These are phyloP conservation scores for Beauveria bassiana DNA, from an alignment of 2,329 filamentous ascomycete species.

Conservation along the genomic window DNA sequence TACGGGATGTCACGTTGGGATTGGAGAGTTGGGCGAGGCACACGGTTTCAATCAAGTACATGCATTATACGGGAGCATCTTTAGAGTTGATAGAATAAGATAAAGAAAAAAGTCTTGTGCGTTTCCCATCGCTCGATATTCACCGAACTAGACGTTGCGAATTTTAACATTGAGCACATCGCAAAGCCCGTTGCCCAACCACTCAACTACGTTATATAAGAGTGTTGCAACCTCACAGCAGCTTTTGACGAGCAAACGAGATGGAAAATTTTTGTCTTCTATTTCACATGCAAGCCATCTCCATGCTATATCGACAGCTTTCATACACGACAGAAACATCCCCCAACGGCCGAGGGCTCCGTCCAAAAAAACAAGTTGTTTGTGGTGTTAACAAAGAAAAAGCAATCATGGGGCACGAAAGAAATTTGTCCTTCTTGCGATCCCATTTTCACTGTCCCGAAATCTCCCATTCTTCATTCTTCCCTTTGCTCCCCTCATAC, in stretches of 20 bases:
- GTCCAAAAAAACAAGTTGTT: constrained; percentile 18
- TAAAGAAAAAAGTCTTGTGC: background rate
- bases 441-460: background rate
- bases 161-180: background rate
- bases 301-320: constrained; percentile 11
- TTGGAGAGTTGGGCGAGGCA: no score
- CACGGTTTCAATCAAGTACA: background rate
- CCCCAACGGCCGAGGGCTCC: constrained; percentile 12
- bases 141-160: background rate
- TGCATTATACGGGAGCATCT: background rate
- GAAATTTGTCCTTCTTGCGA: background rate
- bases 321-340: constrained; percentile 10
- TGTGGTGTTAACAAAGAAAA: constrained; percentile 6
- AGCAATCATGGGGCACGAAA: background rate
- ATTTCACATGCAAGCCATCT: constrained; percentile 15
- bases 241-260: background rate
- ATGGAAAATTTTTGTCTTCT: constrained; percentile 14
- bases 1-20: background rate
- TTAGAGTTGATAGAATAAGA: background rate
- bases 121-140: background rate
- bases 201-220: no score
- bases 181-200: background rate
- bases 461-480: background rate
- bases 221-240: background rate
- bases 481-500: background rate